Base-by-base conservation (phyloP, 345 rosid genomes). In the Eutrema heterophyllum region DNA sequence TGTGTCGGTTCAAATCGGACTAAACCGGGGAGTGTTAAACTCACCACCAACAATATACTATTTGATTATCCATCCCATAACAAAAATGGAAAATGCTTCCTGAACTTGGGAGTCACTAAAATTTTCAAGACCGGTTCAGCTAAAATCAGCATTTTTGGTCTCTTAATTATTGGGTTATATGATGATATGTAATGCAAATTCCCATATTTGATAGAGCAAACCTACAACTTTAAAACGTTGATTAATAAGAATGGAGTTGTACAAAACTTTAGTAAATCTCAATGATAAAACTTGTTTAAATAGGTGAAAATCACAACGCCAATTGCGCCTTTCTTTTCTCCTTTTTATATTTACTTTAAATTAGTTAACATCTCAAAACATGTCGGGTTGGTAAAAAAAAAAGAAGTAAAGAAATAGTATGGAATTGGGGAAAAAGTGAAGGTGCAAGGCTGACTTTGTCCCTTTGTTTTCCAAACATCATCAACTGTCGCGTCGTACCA, bases 401-500 rank as follows among this genome's bases (percentile, higher is more conserved):
- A 29, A n/a, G 14, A 30, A 24, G 60, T n/a, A n/a, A n/a, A 4
- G 44, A 21, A 24, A 10, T 15, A 39, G 40, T 35, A 10, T n/a
- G 50, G 41, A 65, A 65, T 24, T 48, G 4, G 60, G 30, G 27
- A 11, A 49, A 67, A 55, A 67, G 49, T 44, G 27, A 35, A 68
- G 44, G 12, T 61, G 70, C 45, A 76, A 76, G 32, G 71, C 75
- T 63, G 75, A 76, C 75, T 54, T 49, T 70, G 66, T 57, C 56
- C 45, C 65, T 69, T 66, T 62, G 75, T 63, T 62, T 76, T 75
- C 24, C 61, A 52, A 51, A 41, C 64, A 46, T 44, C 64, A 76
- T 62, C 64, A 69, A 62, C 50, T 75, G 70, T 68, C 70, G 40
- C 64, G 43, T 76, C 75, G 70, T 70, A 70, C 70, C 71, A 76